phyloP scores from a whole-genome alignment of 371 early-diverging fungal species.

The Saksenaea oblongispora region DNA sequence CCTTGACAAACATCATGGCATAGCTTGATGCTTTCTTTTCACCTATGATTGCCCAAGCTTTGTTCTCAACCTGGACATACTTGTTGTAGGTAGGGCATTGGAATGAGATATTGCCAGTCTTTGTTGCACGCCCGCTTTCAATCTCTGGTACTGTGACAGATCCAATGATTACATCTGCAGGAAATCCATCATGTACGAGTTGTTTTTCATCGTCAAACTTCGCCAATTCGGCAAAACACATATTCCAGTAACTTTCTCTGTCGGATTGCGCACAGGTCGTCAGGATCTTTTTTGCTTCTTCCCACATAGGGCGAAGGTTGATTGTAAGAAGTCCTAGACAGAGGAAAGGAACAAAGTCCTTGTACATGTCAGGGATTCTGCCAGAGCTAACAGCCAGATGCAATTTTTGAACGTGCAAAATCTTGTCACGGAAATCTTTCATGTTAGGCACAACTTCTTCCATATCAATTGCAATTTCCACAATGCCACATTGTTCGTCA shows the following conservation, averaged over 20 bases:
- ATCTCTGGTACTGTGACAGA: slow-evolving; percentile 21
- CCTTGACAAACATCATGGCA: slow-evolving; percentile 48
- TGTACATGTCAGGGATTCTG: slow-evolving; percentile 66
- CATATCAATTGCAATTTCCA: slow-evolving; percentile 57
- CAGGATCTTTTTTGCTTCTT: slow-evolving; percentile 68
- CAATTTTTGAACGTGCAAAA: slow-evolving; percentile 71
- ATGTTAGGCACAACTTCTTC: slow-evolving; percentile 67
- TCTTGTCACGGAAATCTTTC: slow-evolving; percentile 77
- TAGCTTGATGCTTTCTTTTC: slow-evolving; percentile 34
- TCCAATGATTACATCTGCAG: slow-evolving; percentile 27
- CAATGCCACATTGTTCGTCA: slow-evolving; percentile 41
- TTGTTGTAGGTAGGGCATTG: slow-evolving; percentile 56
- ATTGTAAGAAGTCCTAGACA: slow-evolving; percentile 70
- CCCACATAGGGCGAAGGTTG: slow-evolving; percentile 86
- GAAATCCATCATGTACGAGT: slow-evolving; percentile 59
- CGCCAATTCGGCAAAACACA: slow-evolving; percentile 58
- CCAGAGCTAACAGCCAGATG: slow-evolving; percentile 55
- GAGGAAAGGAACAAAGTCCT: slow-evolving; percentile 60
- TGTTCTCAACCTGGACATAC: slow-evolving; percentile 34
- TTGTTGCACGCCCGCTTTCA: slow-evolving; percentile 35
- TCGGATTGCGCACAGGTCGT: slow-evolving; percentile 53
- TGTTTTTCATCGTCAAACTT: slow-evolving; percentile 60
- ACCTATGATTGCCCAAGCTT: slow-evolving; percentile 42
- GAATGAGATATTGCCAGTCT: slow-evolving; percentile 57
- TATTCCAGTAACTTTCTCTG: slow-evolving; percentile 61